Conservation (phyloP, 306 rosid genomes). For the Gastrolobium bilobum region DNA sequence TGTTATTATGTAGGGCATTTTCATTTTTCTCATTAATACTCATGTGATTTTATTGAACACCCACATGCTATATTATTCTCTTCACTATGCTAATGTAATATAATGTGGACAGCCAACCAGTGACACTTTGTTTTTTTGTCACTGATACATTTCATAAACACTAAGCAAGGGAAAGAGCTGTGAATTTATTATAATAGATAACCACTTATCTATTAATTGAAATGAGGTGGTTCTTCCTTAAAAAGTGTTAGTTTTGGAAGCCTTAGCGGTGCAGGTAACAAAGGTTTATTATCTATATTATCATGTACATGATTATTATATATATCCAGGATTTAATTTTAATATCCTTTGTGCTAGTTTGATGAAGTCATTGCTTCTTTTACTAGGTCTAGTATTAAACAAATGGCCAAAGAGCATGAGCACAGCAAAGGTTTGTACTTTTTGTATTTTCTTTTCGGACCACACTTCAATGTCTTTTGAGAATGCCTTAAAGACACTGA, state of each 20-base stretch:
- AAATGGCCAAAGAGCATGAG: conserved; percentile 51
- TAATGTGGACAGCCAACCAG: conserved; percentile 40
- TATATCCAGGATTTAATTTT: conserved; percentile 50
- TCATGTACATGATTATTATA: conserved; percentile 57
- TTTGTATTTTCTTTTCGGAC: conserved; percentile 57
- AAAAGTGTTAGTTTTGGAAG: conserved; percentile 41
- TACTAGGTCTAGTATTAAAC: conserved; percentile 55
- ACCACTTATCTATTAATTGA: conserved; percentile 30
- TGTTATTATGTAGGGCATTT: conserved; percentile 43
- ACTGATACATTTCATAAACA: conserved; percentile 46
- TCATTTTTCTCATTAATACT: conserved; percentile 51
- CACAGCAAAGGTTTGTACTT: conserved; percentile 53
- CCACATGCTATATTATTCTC: conserved; percentile 64
- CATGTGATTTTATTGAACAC: conserved; percentile 63
- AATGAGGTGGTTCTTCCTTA: conserved; percentile 42
- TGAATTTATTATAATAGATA: conserved; percentile 23
- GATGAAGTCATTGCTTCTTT: conserved; percentile 69
- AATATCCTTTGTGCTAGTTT: conserved; percentile 43
- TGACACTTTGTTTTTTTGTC: conserved; percentile 39
- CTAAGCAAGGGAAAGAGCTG: conserved; percentile 17
- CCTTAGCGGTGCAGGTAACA: conserved; percentile 47
- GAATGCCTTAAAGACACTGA: conserved; percentile 61
- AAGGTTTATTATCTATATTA: conserved; percentile 59
- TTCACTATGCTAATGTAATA: conserved; percentile 46
- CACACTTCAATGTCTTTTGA: conserved; percentile 63